Evolutionary conservation across 306 rosid species (phyloP), one percentile per base, ranked within the genome.

Genomic region (Pterocarpus santalinus): DNA sequence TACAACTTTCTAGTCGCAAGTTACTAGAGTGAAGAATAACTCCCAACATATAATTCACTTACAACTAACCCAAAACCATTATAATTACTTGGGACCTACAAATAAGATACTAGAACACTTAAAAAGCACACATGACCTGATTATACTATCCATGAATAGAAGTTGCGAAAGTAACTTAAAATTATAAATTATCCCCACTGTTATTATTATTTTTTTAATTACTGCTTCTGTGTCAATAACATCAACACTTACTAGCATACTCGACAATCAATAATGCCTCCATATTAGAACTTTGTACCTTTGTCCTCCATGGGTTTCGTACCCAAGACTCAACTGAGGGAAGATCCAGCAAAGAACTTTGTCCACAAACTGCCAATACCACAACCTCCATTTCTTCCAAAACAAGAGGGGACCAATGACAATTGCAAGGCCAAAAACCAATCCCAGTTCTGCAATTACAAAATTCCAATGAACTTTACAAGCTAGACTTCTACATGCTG

Each of bases 391-490:
- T 8, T 0, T 2, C 69, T 65, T 77, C 38, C 57, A 72, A 35
- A 56, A 65, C 32, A 72, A 0, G 15, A 77, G 64, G 11, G 86
- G 58, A 12, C 10, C n/a, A 46, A 78, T 39, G 30, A 44, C 22
- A 28, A 68, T 15, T 9, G 43, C 82, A 5, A 53, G 38, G 2
- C 82, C 84, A 38, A 36, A 74, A 15, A 58, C 2, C 4, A 43
- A 46, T 62, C 89, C 89, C 15, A 79, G 0, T 43, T 79, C 85
- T 5, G 12, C 28, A 63, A 16, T 69, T 6, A 83, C 3, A 30
- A 66, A 7, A n/a, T 72, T 62, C 83, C 79, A 80, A 0, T 60
- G 51, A 76, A 80, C 17, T 28, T 16, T 35, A 44, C 57, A 13
- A 4, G 17, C 56, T 43, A 22, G 5, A 0, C 12, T 60, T 58